A percentile compares a stretch with the other conserved stretches of the same genome.
These are phyloP conservation scores for Aspergillus fructus DNA, from an alignment of 2,329 filamentous ascomycete species.

Conservation along the genomic window DNA sequence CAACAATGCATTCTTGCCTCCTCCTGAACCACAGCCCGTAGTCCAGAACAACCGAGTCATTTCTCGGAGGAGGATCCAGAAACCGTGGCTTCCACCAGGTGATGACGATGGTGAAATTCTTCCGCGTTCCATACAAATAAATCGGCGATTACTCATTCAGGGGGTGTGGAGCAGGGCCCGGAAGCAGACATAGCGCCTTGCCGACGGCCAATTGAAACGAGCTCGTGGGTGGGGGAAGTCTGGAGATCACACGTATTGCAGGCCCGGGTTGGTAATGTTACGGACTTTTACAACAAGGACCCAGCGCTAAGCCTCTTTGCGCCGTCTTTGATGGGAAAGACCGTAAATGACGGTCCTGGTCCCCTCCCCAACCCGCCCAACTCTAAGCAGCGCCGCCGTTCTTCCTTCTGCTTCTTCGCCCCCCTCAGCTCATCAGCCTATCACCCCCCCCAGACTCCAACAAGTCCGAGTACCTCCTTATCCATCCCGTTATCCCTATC, in stretches of 20 bases:
- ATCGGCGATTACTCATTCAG: constrained; percentile 18
- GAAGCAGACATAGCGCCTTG: constrained; percentile 14
- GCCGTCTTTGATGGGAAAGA: background rate
- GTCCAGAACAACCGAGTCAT: background rate
- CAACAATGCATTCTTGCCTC: background rate
- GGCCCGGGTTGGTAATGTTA: background rate
- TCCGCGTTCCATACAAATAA: constrained; percentile 9
- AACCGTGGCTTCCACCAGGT: constrained; percentile 1
- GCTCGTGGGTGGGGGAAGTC: constrained; percentile 10
- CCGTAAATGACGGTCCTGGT: constrained; percentile 7
- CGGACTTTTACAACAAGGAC: constrained; percentile 22
- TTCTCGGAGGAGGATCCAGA: background rate
- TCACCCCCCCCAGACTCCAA: constrained; percentile 5
- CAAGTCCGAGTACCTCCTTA: constrained; percentile 17
- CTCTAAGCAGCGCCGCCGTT: constrained; percentile 20
- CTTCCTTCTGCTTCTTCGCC: constrained; percentile 16
- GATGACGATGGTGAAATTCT: constrained; percentile 3
- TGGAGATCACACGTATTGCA: constrained; percentile 17
- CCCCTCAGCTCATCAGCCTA: constrained; percentile 8
- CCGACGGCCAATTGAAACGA: constrained; percentile 6
- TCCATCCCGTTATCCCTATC: constrained; percentile 11
- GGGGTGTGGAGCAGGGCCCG: constrained; percentile 18
- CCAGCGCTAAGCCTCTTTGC: background rate
- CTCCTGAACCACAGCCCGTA: constrained; percentile 1
- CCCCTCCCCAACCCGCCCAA: too few relatives aligned